Evolutionary conservation across 2,329 filamentous ascomycete species (phyloP).

Genomic region (Parasarocladium wereldwijsianum): DNA sequence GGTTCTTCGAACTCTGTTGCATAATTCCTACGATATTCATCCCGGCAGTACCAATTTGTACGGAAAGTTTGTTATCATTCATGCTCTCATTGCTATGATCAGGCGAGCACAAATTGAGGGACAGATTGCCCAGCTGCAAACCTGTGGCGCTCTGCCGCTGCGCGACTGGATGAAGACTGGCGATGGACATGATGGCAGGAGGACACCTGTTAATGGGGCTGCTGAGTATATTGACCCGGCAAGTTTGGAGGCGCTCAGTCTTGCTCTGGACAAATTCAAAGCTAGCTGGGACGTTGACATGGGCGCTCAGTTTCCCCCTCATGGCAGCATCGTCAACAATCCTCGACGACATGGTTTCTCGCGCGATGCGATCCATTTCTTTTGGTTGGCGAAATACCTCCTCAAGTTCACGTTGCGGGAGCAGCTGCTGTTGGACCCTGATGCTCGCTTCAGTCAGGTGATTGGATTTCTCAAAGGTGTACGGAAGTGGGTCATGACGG

Average conservation of each 20-base stretch:
- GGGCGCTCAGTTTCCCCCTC: constrained; percentile 47
- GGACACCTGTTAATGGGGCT: constrained; percentile 27
- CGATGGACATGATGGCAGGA: constrained; percentile 27
- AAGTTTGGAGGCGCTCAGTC: constrained; percentile 30
- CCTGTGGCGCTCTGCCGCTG: constrained; percentile 38
- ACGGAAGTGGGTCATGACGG: constrained; percentile 43
- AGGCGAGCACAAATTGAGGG: constrained; percentile 26
- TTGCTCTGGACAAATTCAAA: constrained; percentile 59
- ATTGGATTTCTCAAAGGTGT: constrained; percentile 47
- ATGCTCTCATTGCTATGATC: constrained; percentile 51
- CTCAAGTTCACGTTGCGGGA: constrained; percentile 40
- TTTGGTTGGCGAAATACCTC: constrained; percentile 54
- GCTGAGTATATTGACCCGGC: constrained; percentile 25
- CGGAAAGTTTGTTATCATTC: constrained; percentile 60
- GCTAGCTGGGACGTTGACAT: constrained; percentile 57
- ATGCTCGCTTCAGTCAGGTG: constrained; percentile 44
- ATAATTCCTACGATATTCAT: constrained; percentile 42
- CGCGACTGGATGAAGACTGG: constrained; percentile 39
- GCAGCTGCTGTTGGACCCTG: constrained; percentile 40
- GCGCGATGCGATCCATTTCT: constrained; percentile 57
- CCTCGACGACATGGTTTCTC: constrained; percentile 53
- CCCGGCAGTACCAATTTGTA: constrained; percentile 55
- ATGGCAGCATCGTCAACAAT: constrained; percentile 27
- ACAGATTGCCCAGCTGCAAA: constrained; percentile 17
- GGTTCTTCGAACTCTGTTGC: constrained; percentile 45